Base-by-base conservation (phyloP, 2,329 filamentous ascomycete genomes). In the Monilinia polystroma region DNA sequence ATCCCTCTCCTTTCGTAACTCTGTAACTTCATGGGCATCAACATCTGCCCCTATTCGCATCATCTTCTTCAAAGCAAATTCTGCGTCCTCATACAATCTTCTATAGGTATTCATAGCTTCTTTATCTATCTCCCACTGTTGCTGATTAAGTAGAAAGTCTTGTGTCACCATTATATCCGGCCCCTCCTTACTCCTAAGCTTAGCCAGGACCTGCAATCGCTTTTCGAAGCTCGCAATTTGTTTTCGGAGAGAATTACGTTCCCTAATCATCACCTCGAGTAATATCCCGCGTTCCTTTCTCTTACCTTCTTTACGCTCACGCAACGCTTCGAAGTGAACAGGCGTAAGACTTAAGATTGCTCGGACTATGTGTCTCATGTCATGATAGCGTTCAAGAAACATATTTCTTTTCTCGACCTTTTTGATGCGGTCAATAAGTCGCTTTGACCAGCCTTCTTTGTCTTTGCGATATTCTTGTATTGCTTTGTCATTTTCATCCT, bases 261-360 rank as follows among this genome's bases (percentile, higher is more conserved):
- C 58, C 47, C 51, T 51, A 0, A 18, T 23, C n/a, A 51, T 62
- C 2, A 62, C 4, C 51, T 62, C 47, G 3, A 62, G 45, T 18
- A 62, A 26, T 26, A 51, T 16, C 29, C 38, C 11, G 3, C n/a
- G 29, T 23, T 62, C 58, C 35, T 62, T 62, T 14, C 58, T 51
- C 45, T 51, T 62, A 8, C 45, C 10, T 16, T 62, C 58, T 26
- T 62, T 62, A 1, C 45, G 58, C 38, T 62, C 29, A 12, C 58
- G 45, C 18, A 51, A 26, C 29, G 58, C 58, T 52, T 62, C 58
- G 45, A 62, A 62, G 14, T 62, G 29, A 18, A 62, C 32, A 2
- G 58, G 58, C 4, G 45, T 62, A 18, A 62, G 47, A 51, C 58
- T 62, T 12, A 62, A 47, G 16, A 62, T 38, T 62, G 58, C 58